Evolutionary conservation across 345 rosid genomes (phyloP), one percentile per base, ranked within the genome.

Genomic region (Cochlearia excelsa): DNA sequence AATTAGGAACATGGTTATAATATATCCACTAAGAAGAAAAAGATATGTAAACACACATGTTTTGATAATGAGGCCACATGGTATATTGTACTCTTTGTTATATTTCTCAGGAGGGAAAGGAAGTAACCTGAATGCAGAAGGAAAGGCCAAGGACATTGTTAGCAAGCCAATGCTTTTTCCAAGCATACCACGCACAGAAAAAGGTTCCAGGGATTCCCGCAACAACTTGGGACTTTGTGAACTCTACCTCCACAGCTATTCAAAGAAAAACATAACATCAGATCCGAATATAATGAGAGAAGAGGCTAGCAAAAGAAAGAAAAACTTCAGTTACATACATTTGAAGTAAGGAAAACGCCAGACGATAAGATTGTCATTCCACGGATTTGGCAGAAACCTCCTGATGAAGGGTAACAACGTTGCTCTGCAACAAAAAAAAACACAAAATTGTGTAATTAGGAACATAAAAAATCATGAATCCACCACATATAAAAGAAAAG

Each of bases 151-250:
- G 77, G 71, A 81, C 71, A 51, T 94, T 94, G 81, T 94, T 94
- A 39, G 99, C 99, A 59, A 94, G 70, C 99, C 99, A 94, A 77
- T 94, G 99, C 72, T 94, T 94, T 75, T 94, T 80, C 49, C 77
- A 80, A 29, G 93, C 99, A 67, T 94, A 94, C 99, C 99, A 94
- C n/a, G 84, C 95, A 60, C 99, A 93, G 68, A 93, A 93, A 68
- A 93, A 89, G 52, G 83, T 74, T 72, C 99, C 99, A 59, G 99
- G 99, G 70, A 90, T 87, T 48, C 92, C 96, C 5, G 99, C 97
- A 55, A 90, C 56, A 4, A 90, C 71, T 78, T 93, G 97, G 46
- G 99, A 90, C 75, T 82, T 85, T 44, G 97, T 87, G 80, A 93
- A 87, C 79, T 90, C 99, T 60, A 93, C 75, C 81, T 93, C 92